These are phyloP conservation scores for Pleurotus sapidus DNA, from an alignment of 768 basidiomycete species.

Conservation along the genomic window DNA sequence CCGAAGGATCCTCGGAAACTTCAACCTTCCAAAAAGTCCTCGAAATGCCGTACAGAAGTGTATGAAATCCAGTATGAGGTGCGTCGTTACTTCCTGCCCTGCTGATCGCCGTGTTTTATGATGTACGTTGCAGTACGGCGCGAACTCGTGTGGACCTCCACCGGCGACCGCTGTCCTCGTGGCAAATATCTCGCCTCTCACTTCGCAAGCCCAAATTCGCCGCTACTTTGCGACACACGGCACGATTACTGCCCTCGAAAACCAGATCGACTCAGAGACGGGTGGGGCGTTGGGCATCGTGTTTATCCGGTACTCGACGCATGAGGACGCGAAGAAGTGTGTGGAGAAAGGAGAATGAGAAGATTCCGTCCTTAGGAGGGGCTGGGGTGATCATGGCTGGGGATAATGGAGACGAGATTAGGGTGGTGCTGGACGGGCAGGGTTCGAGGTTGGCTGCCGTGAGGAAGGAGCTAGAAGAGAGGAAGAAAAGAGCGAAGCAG, in stretches of 20 bases:
- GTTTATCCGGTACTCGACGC: conserved; percentile 61
- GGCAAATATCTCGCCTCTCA: conserved; percentile 67
- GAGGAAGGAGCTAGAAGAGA: conserved; percentile 61
- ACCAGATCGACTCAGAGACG: conserved; percentile 75
- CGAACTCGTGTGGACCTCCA: conserved; percentile 64
- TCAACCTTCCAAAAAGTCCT: conserved; percentile 23
- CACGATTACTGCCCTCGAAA: conserved; percentile 61
- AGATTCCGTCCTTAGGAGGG: conserved; percentile 47
- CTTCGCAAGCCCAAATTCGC: conserved; percentile 61
- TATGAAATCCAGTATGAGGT: conserved; percentile 56
- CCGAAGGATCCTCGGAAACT: conserved; percentile 56
- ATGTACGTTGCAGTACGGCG: conserved; percentile 57
- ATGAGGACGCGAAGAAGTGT: conserved; percentile 69
- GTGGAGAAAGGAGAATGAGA: conserved; percentile 66
- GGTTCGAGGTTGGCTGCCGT: conserved; percentile 62
- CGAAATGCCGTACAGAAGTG: conserved; percentile 31
- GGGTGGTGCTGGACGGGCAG: conserved; percentile 79
- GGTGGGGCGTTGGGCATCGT: conserved; percentile 84
- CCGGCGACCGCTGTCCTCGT: conserved; percentile 76
- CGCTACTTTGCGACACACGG: conserved; percentile 67
- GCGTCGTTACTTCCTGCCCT: conserved; percentile 13
- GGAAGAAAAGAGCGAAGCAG: conserved; percentile 46
- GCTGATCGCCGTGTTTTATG: conserved; percentile 1
- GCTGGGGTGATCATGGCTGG: conserved; percentile 23
- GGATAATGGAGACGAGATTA: conserved; percentile 58